Conservation (phyloP, 2,329 filamentous ascomycete species). For the Calonectria pseudoreteaudii region DNA sequence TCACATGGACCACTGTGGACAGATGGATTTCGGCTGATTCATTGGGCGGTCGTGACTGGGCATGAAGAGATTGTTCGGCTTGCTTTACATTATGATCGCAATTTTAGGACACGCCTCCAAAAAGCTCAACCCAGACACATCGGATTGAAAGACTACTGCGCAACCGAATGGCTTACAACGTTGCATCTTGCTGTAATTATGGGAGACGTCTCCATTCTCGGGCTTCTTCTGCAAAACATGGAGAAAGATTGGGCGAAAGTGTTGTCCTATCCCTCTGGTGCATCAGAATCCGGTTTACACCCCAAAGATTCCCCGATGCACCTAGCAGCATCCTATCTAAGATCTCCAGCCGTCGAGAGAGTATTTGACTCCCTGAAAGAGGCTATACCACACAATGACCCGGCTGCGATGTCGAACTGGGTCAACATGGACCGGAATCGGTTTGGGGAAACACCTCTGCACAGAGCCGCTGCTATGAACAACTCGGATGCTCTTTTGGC, state of each 20-base stretch:
- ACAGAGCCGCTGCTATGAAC: constrained; percentile 1
- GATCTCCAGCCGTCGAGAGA: not conserved
- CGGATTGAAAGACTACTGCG: not conserved
- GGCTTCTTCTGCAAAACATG: not conserved
- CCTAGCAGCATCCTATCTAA: not conserved
- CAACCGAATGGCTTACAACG: not conserved
- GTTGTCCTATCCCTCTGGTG: not conserved
- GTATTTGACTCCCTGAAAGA: not conserved
- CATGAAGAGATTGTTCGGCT: not conserved
- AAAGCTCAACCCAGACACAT: not conserved
- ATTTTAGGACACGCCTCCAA: not conserved
- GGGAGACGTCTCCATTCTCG: not conserved
- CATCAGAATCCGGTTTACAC: not conserved
- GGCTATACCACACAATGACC: not conserved
- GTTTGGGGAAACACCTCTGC: not conserved
- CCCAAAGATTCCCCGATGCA: constrained; percentile 2
- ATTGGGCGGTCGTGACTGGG: not conserved
- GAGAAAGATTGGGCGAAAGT: not conserved
- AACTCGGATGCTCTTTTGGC: not conserved
- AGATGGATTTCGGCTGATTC: not conserved
- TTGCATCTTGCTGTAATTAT: not conserved
- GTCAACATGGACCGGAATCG: not conserved
- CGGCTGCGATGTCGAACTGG: not conserved
- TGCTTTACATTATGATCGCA: not conserved
- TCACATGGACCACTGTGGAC: not conserved